Conservation (phyloP, 495 filamentous ascomycete genomes). For the Usnea hakonensis region DNA sequence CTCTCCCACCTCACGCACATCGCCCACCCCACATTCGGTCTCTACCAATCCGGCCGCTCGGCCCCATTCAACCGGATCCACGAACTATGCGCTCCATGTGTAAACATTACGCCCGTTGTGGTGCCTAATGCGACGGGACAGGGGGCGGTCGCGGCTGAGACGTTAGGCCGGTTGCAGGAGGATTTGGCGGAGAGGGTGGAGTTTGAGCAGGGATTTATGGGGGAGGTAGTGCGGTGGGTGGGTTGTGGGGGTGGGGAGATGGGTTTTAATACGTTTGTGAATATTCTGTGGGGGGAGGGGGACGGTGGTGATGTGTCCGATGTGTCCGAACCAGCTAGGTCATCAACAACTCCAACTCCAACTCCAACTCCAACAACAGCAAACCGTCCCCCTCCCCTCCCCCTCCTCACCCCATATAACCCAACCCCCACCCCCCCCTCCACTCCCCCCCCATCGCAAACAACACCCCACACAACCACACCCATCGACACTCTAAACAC, state of each 20-base stretch:
- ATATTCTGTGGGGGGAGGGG: slow-evolving; percentile 28
- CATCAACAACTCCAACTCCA: background rate
- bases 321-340: background rate
- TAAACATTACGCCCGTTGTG: slow-evolving; percentile 30
- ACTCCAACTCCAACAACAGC: no score
- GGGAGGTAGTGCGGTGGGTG: slow-evolving; percentile 22
- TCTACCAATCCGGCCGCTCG: slow-evolving; percentile 33
- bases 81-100: slow-evolving; percentile 25
- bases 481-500: no score
- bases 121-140: slow-evolving; percentile 10
- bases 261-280: slow-evolving; percentile 33
- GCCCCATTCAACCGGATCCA: slow-evolving; percentile 24
- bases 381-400: no score
- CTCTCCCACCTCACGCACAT: slow-evolving; percentile 24
- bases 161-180: slow-evolving; percentile 21
- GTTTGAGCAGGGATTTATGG: slow-evolving; percentile 31
- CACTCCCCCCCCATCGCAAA: no score
- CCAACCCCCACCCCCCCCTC: no score
- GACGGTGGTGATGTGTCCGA: background rate
- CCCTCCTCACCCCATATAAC: no score
- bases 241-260: slow-evolving; percentile 14
- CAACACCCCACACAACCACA: no score
- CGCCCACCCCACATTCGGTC: slow-evolving; percentile 27
- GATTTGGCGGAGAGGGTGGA: slow-evolving; percentile 28
- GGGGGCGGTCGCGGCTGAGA: slow-evolving; percentile 3